Evolutionary conservation across 2,329 filamentous ascomycete species (phyloP), one percentile per base, ranked within the genome.

Genomic region (Ceratocystis eucalypticola): DNA sequence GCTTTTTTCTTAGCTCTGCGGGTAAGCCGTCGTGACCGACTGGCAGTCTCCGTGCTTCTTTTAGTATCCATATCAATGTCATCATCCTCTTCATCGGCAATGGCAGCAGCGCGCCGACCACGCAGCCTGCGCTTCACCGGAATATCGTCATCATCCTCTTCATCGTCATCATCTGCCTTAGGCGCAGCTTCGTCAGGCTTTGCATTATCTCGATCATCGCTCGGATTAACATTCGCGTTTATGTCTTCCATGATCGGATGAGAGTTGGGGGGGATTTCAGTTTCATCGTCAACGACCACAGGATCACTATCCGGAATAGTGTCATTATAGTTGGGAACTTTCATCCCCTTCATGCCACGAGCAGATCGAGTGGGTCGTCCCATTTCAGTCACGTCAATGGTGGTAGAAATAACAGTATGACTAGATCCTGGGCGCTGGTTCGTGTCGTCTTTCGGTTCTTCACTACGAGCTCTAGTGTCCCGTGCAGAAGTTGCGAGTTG

Each of bases 361-460:
- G 80, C 80, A 4, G 78, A 74, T 68, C 81, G 76, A 1, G 74
- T 75, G 8, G 69, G 73, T 33, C 78, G 77, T 15, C 41, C 61
- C 66, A 68, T 68, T 48, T 65, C 57, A 15, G 44, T 41, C 17
- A 10, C 28, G 5, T n/a, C 17, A 10, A 7, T 79, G 20, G 76
- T 76, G 48, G 80, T 77, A 1, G 77, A 72, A 50, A 77, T 77
- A 22, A 78, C 80, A 69, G 87, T 84, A 66, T 77, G 80, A n/a
- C 84, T 84, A 6, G 84, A 86, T 70, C 78, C 82, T 5, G 84
- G 82, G 15, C 87, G 75, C 70, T 86, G 82, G 3, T 85, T 73
- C 5, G 85, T 78, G 3, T 80, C 76, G 55, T 84, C 81, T 37
- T 81, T 80, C 0, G 77, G 76, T 61, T 84, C 82, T 57, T 80